A percentile compares a stretch with the other conserved stretches of the same genome.
Evolutionary conservation across 345 rosid genomes (phyloP).

Genomic region (Boechera stricta): DNA sequence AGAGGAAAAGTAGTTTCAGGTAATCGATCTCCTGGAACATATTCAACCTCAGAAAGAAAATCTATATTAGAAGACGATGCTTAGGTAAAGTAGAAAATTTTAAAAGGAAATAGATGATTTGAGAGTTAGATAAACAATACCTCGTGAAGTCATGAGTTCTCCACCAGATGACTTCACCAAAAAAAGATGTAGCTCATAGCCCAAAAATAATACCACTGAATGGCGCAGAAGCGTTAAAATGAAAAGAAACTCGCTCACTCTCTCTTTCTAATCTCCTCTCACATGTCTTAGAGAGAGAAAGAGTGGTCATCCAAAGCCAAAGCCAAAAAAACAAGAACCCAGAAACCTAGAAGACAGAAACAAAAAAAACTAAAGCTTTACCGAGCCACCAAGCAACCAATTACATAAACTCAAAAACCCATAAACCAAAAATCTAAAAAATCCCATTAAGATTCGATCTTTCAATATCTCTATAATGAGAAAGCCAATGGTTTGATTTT

Average conservation of each 20-base stretch:
- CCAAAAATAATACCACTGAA: not conserved
- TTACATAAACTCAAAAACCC: constrained; percentile 44
- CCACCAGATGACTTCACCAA: too few species aligned
- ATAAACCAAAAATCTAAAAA: constrained; percentile 25
- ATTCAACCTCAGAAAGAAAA: too few species aligned
- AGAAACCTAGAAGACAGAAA: constrained; percentile 49
- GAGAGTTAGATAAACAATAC: too few species aligned
- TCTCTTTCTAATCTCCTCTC: constrained; percentile 24
- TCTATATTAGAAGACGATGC: too few species aligned
- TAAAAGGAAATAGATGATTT: too few species aligned
- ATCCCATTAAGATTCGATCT: constrained; percentile 38
- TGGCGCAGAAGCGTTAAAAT: constrained; percentile 32
- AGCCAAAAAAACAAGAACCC: constrained; percentile 23
- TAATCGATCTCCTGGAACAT: too few species aligned
- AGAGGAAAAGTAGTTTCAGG: too few species aligned
- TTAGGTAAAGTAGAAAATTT: too few species aligned
- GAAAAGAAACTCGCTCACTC: constrained; percentile 14
- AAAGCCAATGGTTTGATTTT: constrained; percentile 61
- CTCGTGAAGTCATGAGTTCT: too few species aligned
- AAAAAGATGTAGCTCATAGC: too few species aligned
- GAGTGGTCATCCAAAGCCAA: constrained; percentile 36
- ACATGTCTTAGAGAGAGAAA: constrained; percentile 40
- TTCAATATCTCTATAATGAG: constrained; percentile 28
- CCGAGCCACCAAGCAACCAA: constrained; percentile 51
- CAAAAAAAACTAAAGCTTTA: constrained; percentile 33